A percentile compares a stretch with the other conserved stretches of the same genome.
Conservation (phyloP, 1,284 basidiomycete species). For the Wolfiporia cocos region DNA sequence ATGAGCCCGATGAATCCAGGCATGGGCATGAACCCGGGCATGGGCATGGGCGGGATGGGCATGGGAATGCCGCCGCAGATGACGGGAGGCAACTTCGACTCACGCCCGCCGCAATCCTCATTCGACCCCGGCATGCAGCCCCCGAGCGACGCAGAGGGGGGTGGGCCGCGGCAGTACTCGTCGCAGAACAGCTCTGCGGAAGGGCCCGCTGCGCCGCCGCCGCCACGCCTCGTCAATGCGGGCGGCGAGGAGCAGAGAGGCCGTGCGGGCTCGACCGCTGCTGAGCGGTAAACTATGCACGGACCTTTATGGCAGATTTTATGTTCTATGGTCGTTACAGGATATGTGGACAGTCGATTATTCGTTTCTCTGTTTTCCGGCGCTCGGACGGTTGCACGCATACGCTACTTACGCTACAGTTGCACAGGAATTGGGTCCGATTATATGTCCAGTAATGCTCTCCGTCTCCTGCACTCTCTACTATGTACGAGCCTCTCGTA, state of each 20-base stretch:
- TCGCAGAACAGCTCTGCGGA: slow-evolving; percentile 21
- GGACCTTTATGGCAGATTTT: too few species aligned
- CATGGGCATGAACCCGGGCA: slow-evolving; percentile 18
- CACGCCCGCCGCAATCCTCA: slow-evolving; percentile 15
- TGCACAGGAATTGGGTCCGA: too few species aligned
- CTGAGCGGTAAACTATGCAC: too few species aligned
- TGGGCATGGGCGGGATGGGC: slow-evolving; percentile 29
- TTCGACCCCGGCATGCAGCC: slow-evolving; percentile 15
- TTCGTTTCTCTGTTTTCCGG: too few species aligned
- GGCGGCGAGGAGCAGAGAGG: slow-evolving; percentile 3
- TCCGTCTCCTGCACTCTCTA: too few species aligned
- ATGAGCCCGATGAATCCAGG: slow-evolving; percentile 15
- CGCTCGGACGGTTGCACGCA: too few species aligned
- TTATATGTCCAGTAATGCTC: too few species aligned
- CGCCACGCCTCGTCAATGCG: slow-evolving; percentile 2
- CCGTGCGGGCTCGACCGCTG: background rate
- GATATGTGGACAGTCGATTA: too few species aligned
- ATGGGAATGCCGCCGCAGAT: slow-evolving; percentile 16
- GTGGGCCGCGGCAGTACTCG: slow-evolving; percentile 14
- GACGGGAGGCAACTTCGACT: slow-evolving; percentile 15
- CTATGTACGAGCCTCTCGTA: too few species aligned
- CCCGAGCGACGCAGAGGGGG: slow-evolving; percentile 7
- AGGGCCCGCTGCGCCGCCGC: slow-evolving; percentile 14
- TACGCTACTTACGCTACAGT: too few species aligned
- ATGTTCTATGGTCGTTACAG: too few species aligned